Conservation (phyloP, 2,329 filamentous ascomycete species). For the Ophiosphaerella korrae region DNA sequence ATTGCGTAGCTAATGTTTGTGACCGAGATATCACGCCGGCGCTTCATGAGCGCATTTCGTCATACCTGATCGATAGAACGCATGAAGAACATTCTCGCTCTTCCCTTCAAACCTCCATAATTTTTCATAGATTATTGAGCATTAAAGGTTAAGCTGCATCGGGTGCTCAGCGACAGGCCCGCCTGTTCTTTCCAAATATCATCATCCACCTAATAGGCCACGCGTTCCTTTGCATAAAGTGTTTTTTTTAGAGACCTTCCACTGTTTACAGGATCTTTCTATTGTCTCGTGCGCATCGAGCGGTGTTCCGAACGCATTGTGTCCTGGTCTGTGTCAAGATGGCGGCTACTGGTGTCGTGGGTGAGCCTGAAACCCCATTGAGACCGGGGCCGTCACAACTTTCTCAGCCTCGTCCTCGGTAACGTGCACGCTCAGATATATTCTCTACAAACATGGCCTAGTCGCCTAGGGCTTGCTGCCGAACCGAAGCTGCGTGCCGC, state of each 20-base stretch:
- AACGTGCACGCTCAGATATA: conserved; percentile 21
- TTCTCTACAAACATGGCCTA: conserved; percentile 21
- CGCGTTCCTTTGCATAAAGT: conserved; percentile 35
- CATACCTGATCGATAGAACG: conserved; percentile 16
- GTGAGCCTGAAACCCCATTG: conserved; percentile 42
- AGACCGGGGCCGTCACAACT: conserved; percentile 34
- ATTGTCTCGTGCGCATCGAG: conserved; percentile 8
- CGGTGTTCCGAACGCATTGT: conserved; percentile 34
- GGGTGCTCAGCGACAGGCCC: conserved; percentile 27
- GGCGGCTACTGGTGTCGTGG: conserved; percentile 35
- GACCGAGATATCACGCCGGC: neutral
- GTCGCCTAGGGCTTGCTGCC: conserved; percentile 26
- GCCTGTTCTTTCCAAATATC: conserved; percentile 36
- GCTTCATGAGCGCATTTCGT: neutral
- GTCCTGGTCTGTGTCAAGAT: conserved; percentile 23
- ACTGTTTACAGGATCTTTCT: conserved; percentile 20
- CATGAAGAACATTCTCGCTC: conserved; percentile 39
- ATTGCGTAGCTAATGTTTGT: neutral
- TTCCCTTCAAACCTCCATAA: conserved; percentile 25
- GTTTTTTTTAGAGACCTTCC: conserved; percentile 17
- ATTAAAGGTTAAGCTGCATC: conserved; percentile 33
- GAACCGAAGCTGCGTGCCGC: conserved; percentile 38
- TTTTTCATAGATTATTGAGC: conserved; percentile 25
- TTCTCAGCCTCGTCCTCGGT: conserved; percentile 22
- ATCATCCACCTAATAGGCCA: conserved; percentile 17